Base-by-base conservation (phyloP, 2,329 filamentous ascomycete species). In the Acrodontium crateriforme region DNA sequence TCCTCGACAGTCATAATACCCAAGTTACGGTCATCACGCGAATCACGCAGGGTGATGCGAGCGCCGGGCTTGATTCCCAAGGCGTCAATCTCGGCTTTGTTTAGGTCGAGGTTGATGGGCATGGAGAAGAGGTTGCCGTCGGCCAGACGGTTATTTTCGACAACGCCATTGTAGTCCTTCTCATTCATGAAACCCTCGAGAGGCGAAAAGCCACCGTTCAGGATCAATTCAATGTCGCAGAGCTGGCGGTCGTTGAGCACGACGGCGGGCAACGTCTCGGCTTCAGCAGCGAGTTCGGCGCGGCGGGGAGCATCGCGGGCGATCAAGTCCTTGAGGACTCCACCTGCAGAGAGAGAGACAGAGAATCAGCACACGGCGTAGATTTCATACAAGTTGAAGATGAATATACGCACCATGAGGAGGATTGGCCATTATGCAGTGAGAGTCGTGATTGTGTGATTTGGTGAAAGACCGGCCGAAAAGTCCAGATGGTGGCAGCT, bases 181-280 rank as follows among this genome's bases (percentile, higher is more conserved):
- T 98, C 75, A 58, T 73, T 93, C 79, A 98, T 78, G 67, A 98
- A 98, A 50, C 85, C 89, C 73, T 98, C 87, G 21, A 98, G 73
- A 34, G 89, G 89, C 41, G 85, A 94, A 67, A 98, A 98, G 42
- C 89, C 89, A 55, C 89, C 89, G 59, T 84, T 95, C 58, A 98
- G 75, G 52, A 98, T 84, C 60, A 98, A 63, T 63, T 98, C 89
- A 44, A 98, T 70, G 69, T 98, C 89, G 62, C 89, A 98, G 27
- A 98, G 75, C 62, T 98, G 89, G 50, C 89, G 77, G 69, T 98
- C 89, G 28, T 72, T 79, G 43, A 98, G 74, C 35, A 78, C 63
- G 44, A 98, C 68, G 19, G 87, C 80, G 19, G 84, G 82, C 24
- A 95, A 74, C 17, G 54, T 77, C 67, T 93, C 85, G 22, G 87